Conservation (phyloP, 345 rosid genomes). For the Pistacia integerrima region DNA sequence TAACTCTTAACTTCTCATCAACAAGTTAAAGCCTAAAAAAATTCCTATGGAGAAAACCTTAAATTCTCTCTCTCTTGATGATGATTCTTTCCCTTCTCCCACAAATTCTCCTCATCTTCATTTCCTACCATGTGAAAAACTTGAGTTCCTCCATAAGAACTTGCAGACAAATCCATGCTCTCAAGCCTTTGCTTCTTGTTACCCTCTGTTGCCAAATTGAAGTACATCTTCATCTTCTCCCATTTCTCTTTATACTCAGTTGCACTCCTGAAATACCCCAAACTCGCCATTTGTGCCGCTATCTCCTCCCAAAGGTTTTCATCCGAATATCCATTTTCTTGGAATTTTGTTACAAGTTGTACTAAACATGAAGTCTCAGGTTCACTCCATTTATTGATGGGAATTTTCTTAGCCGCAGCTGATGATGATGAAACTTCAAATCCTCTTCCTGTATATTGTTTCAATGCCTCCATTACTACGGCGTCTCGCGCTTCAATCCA, state of each 20-base stretch:
- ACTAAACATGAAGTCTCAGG: constrained; percentile 44
- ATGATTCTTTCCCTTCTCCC: constrained; percentile 29
- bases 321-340: constrained; percentile 30
- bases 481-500: constrained; percentile 58
- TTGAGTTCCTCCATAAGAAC: constrained; percentile 20
- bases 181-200: constrained; percentile 30
- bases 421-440: constrained; percentile 4
- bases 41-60: background rate
- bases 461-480: constrained; percentile 45
- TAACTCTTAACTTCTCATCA: constrained; percentile 13
- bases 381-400: constrained; percentile 33
- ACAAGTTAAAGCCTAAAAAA: constrained; percentile 10
- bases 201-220: constrained; percentile 33
- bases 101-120: constrained; percentile 29
- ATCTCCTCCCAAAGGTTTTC: constrained; percentile 47
- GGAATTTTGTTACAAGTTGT: constrained; percentile 37
- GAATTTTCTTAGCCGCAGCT: background rate
- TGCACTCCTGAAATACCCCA: constrained; percentile 41
- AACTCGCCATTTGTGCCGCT: constrained; percentile 41
- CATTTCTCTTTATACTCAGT: constrained; percentile 47
- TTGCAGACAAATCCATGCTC: constrained; percentile 21
- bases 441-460: constrained; percentile 30
- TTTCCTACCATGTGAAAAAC: constrained; percentile 15
- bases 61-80: constrained; percentile 5
- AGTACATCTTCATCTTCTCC: constrained; percentile 39